Evolutionary conservation across 495 filamentous ascomycete genomes (phyloP), one percentile per base, ranked within the genome.

Genomic region (Podospora pseudoanserina): DNA sequence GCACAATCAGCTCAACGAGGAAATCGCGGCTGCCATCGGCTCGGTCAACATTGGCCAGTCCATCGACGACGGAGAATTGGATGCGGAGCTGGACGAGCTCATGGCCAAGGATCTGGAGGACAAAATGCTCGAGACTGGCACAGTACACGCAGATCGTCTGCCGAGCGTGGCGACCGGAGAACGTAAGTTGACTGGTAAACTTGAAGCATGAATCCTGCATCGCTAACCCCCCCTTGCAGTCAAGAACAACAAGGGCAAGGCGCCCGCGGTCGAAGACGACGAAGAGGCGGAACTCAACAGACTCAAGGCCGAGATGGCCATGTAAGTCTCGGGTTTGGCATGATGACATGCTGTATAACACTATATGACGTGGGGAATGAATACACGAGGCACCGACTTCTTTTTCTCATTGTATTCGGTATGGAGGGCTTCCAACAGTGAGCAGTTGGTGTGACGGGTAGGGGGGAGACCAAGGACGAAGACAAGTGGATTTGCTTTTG

Each of bases 231-330:
- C 39, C 70, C 13, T 28, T 53, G 58, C 69, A 88, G 87, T 86
- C 76, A 90, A 89, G 82, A 80, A 83, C 63, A 88, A 88, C 76
- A 90, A 89, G 82, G 81, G 83, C 62, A 88, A 88, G 71, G 78
- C 80, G 55, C 80, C 82, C 63, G 77, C 79, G 20, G 82, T 86
- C 77, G 94, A 97, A 76, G 91, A 93, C 74, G 94, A 98, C 87
- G 94, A 97, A 75, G 95, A 97, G 77, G 94, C 89, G 71, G 96
- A 99, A 81, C 83, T 99, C 74, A 87, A 89, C 77, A 97, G 95
- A 79, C 78, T 99, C 73, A 93, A 94, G 79, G 94, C 92, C 55
- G 95, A 97, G 81, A 99, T 99, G 95, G 93, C 94, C 66, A 97
- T 97, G 90, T 93, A 79, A 88, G 65, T 63, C 27, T 28, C 20